Evolutionary conservation across 2,329 filamentous ascomycete genomes (phyloP).

Genomic region (Aureobasidium sp.): DNA sequence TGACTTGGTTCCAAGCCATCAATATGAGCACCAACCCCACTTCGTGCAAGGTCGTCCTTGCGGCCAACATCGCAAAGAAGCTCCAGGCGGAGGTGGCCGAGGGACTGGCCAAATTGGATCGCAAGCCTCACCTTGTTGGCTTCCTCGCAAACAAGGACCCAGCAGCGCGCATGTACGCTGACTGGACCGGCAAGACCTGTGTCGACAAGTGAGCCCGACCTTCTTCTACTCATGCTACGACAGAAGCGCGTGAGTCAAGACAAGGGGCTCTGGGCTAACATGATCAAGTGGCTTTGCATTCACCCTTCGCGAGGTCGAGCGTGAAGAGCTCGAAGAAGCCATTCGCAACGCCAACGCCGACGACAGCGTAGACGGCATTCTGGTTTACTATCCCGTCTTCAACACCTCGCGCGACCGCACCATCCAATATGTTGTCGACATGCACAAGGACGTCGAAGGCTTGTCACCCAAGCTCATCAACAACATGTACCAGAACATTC

Average conservation of each 20-base stretch:
- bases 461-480: slow-evolving; percentile 89
- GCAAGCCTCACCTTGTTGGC: slow-evolving; percentile 73
- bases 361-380: slow-evolving; percentile 71
- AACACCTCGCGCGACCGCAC: slow-evolving; percentile 86
- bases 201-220: slow-evolving; percentile 71
- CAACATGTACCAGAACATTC: slow-evolving; percentile 99
- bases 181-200: slow-evolving; percentile 96
- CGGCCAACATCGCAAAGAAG: slow-evolving; percentile 76
- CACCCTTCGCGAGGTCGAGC: slow-evolving; percentile 72
- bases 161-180: slow-evolving; percentile 85
- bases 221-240: neutral
- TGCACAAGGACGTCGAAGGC: slow-evolving; percentile 91
- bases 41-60: slow-evolving; percentile 86
- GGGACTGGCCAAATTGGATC: slow-evolving; percentile 64
- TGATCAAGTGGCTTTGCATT: slow-evolving; percentile 73
- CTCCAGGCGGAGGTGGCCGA: slow-evolving; percentile 72
- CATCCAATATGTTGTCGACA: slow-evolving; percentile 85
- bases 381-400: slow-evolving; percentile 98
- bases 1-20: neutral
- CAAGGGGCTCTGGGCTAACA: neutral
- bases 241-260: neutral
- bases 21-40: slow-evolving; percentile 22
- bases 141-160: slow-evolving; percentile 91
- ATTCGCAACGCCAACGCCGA: slow-evolving; percentile 81
- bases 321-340: slow-evolving; percentile 83